These are phyloP conservation scores for Spathaspora sp. DNA, from an alignment of 1,139 yeast species.

Conservation along the genomic window DNA sequence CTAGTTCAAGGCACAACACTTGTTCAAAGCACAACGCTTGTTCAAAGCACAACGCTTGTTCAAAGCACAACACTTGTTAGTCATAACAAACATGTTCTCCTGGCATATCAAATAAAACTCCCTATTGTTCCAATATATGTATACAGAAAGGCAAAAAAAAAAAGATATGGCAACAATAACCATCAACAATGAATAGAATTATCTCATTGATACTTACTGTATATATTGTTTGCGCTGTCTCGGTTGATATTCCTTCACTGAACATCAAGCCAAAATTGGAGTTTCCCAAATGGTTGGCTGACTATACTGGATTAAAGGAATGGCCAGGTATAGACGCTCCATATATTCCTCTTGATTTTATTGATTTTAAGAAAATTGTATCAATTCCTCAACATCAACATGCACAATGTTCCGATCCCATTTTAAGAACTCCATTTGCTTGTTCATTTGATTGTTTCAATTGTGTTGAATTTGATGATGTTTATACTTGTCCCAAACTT, in stretches of 20 bases:
- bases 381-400: conserved; percentile 49
- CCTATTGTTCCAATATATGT: background rate
- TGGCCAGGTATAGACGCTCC: conserved; percentile 94
- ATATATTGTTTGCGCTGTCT: background rate
- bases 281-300: conserved; percentile 77
- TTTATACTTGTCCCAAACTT: conserved; percentile 67
- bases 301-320: conserved; percentile 64
- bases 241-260: conserved; percentile 5
- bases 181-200: background rate
- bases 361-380: conserved; percentile 51
- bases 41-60: too few relatives aligned
- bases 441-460: conserved; percentile 88
- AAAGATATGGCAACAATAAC: background rate
- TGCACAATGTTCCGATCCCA: conserved; percentile 52
- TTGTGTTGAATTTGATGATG: conserved; percentile 78
- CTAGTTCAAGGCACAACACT: too few relatives aligned
- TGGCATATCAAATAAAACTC: background rate
- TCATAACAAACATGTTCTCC: background rate
- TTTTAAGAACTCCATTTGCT: conserved; percentile 28
- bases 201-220: background rate
- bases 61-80: too few relatives aligned
- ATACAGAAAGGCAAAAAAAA: background rate
- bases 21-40: too few relatives aligned
- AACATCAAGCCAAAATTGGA: conserved; percentile 28
- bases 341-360: conserved; percentile 73